Evolutionary conservation across 2,329 filamentous ascomycete genomes (phyloP), one percentile per base, ranked within the genome.

Genomic region (Neopestalotiopsis clavispora): DNA sequence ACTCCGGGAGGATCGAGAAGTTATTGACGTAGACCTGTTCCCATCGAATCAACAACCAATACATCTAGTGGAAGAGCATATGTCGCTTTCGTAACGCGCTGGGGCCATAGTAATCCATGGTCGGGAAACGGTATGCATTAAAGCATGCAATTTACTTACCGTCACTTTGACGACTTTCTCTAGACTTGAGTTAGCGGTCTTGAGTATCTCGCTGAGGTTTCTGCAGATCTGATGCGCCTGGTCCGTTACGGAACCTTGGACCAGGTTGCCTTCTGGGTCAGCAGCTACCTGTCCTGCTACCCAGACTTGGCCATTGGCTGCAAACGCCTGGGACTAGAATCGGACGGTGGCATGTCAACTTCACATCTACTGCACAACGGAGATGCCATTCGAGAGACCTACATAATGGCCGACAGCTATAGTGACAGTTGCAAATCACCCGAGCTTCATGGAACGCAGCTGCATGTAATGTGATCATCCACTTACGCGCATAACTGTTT

Each of bases 201-300:
- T 45, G 7, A 63, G 34, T 1, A 63, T 63, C 6, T n/a, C 60
- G 17, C 38, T 38, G 4, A 42, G 20, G 9, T 63, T 63, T 45
- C 42, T 45, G 38, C 60, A 63, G 60, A 63, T 63, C 20, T 63
- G 60, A 13, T 63, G 60, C n/a, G 60, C 60, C 60, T 63, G 60
- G 10, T 63, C 60, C 9, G 60, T 28, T 32, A 63, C 38, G 38
- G 60, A 45, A 30, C 60, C 60, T 13, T 63, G 20, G 38, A 63
- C 12, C 4, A 63, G n/a, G 32, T 40, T 63, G n/a, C 60, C 60
- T 38, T 38, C n/a, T 2, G 9, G 20, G 23, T 63, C 60, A 23
- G 60, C 60, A n/a, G 60, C 60, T 28, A 63, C 38, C 34, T 63
- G 34, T 63, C 60, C 60, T 4, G 60, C 60, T 10, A 63, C 60